These are phyloP conservation scores for Didymella lethalis DNA, from an alignment of 2,329 filamentous ascomycete genomes.

Conservation along the genomic window DNA sequence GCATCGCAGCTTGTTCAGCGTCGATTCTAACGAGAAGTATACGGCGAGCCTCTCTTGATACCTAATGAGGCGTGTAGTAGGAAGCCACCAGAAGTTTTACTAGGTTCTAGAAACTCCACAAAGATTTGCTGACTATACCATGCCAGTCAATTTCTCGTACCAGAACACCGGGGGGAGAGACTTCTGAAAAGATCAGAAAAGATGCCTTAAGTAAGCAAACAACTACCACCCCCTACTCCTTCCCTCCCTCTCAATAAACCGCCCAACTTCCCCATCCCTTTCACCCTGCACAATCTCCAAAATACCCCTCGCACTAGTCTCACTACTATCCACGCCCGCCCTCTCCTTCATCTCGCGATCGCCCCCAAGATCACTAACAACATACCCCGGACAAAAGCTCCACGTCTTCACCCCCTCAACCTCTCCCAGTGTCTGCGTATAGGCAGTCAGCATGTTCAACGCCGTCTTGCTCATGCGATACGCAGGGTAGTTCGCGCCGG, in stretches of 20 bases:
- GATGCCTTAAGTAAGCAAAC: no score
- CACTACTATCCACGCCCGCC: conserved; percentile 32
- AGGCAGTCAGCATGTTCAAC: conserved; percentile 39
- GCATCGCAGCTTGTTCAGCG: no score
- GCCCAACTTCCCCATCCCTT: conserved; percentile 37
- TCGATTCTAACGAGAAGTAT: no score
- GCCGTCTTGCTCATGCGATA: conserved; percentile 38
- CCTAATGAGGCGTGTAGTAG: no score
- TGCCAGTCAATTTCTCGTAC: no score
- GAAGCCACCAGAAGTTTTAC: no score
- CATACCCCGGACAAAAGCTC: conserved; percentile 43
- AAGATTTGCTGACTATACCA: no score
- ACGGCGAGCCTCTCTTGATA: no score
- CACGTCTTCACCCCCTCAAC: conserved; percentile 35
- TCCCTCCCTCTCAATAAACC: conserved; percentile 36
- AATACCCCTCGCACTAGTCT: conserved; percentile 44
- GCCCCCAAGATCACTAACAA: conserved; percentile 36
- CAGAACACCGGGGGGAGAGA: no score
- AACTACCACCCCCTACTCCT: conserved; percentile 27
- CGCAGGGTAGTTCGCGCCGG: conserved; percentile 7
- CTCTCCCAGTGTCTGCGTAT: conserved; percentile 50
- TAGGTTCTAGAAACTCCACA: no score
- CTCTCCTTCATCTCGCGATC: conserved; percentile 29
- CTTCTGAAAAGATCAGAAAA: no score
- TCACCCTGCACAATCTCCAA: conserved; percentile 42